Conservation (phyloP, 768 basidiomycete genomes). For the Boletus sensibilis region DNA sequence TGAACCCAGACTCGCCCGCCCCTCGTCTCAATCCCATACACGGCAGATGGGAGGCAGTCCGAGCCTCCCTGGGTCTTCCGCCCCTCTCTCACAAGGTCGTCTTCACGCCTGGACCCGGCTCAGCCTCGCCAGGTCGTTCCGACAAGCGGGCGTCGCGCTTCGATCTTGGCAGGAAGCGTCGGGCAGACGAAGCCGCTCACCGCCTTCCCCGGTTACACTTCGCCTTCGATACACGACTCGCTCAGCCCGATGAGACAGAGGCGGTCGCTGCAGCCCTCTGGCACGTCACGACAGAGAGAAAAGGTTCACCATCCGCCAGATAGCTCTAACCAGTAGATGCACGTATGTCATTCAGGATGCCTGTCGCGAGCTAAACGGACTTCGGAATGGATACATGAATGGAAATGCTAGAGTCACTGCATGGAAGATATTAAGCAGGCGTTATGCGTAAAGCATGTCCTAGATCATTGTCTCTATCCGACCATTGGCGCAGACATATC, state of each 20-base stretch:
- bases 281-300: neutral
- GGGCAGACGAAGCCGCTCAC: slow-evolving; percentile 7
- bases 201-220: slow-evolving; percentile 24
- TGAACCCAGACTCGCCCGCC: neutral
- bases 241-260: slow-evolving; percentile 6
- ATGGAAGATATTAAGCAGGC: slow-evolving; percentile 18
- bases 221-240: slow-evolving; percentile 1
- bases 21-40: slow-evolving; percentile 12
- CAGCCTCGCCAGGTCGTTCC: neutral
- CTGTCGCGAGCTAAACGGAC: neutral
- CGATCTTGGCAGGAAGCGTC: slow-evolving; percentile 20
- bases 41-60: slow-evolving; percentile 35
- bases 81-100: slow-evolving; percentile 18
- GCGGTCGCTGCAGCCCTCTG: neutral
- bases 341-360: neutral
- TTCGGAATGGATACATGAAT: neutral
- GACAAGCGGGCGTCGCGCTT: slow-evolving; percentile 23
- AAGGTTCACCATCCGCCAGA: neutral
- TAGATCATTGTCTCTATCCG: slow-evolving; percentile 5
- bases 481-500: neutral
- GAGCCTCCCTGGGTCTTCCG: slow-evolving; percentile 31
- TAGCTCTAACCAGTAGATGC: neutral
- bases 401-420: slow-evolving; percentile 10
- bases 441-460: slow-evolving; percentile 11
- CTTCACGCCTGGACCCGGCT: neutral